Conservation (phyloP, 345 rosid genomes). For the Eucalyptus sideroxylon region DNA sequence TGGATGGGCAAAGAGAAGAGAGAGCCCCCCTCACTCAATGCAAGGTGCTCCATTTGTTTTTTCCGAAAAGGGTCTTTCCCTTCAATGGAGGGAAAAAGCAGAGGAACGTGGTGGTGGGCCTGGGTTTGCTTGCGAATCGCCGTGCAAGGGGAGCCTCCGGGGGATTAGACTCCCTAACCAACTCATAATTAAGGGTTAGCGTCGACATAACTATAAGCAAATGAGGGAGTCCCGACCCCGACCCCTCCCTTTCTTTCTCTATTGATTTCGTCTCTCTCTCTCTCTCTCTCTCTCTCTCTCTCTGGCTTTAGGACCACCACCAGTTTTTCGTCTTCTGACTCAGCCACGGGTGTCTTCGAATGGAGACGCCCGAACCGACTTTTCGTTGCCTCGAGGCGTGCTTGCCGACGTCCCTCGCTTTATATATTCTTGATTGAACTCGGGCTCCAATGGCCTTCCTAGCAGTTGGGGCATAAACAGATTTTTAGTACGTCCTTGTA, state of each 20-base stretch:
- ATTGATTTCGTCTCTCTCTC: background rate
- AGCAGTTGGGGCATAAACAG: background rate
- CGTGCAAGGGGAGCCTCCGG: background rate
- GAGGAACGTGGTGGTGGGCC: constrained; percentile 18
- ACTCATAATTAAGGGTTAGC: constrained; percentile 31
- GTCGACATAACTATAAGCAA: background rate
- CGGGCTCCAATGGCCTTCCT: background rate
- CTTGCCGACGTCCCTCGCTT: background rate
- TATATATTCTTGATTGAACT: background rate
- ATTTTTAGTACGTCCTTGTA: background rate
- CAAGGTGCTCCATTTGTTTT: background rate
- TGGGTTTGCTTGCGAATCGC: constrained; percentile 5
- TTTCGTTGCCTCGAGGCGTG: background rate
- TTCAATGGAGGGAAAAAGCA: background rate
- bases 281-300: background rate
- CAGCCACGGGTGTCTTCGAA: background rate
- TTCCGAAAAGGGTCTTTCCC: background rate
- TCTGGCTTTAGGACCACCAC: background rate
- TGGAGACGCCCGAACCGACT: background rate
- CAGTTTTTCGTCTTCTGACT: background rate
- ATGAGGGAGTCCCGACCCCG: too few relatives aligned
- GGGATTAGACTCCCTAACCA: constrained; percentile 26
- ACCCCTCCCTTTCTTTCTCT: background rate
- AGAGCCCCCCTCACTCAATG: background rate
- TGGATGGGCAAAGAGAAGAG: background rate